A percentile compares a stretch with the other conserved stretches of the same genome.
Evolutionary conservation across 2,329 filamentous ascomycete species (phyloP).

Genomic region (Ascochyta koolunga): DNA sequence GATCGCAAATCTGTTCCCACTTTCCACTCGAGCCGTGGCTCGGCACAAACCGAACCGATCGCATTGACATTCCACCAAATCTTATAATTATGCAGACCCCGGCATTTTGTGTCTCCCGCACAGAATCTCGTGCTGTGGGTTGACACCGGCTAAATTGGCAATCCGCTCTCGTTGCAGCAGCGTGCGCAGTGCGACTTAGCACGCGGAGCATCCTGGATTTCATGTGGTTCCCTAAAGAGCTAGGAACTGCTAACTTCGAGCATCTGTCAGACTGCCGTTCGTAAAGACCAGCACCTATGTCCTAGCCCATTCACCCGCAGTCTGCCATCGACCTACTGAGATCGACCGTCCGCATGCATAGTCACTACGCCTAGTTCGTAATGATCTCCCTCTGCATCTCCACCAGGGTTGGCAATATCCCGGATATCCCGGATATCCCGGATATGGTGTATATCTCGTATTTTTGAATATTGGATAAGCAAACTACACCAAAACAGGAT

Average conservation of each 20-base stretch:
- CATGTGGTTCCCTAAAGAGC: neutral
- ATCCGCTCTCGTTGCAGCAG: neutral
- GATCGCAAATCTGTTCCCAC: slow-evolving; percentile 16
- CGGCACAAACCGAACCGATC: slow-evolving; percentile 6
- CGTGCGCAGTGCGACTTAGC: slow-evolving; percentile 5
- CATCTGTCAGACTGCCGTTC: neutral
- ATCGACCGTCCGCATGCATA: neutral
- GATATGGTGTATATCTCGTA: no score
- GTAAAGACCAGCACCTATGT: neutral
- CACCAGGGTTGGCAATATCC: no score
- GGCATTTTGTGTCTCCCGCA: neutral
- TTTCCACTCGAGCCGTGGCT: neutral
- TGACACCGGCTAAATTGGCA: neutral
- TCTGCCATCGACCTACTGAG: neutral
- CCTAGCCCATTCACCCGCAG: neutral
- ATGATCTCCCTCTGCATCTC: neutral
- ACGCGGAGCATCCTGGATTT: neutral
- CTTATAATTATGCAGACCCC: neutral
- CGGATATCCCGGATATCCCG: no score
- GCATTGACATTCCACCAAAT: neutral
- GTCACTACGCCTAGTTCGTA: neutral
- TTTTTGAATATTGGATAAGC: no score
- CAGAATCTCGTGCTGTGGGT: neutral
- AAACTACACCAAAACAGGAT: no score
- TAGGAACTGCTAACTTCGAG: neutral